phyloP scores from a whole-genome alignment of 176 grass and related monocot genomes.

The Aegilops longissima region DNA sequence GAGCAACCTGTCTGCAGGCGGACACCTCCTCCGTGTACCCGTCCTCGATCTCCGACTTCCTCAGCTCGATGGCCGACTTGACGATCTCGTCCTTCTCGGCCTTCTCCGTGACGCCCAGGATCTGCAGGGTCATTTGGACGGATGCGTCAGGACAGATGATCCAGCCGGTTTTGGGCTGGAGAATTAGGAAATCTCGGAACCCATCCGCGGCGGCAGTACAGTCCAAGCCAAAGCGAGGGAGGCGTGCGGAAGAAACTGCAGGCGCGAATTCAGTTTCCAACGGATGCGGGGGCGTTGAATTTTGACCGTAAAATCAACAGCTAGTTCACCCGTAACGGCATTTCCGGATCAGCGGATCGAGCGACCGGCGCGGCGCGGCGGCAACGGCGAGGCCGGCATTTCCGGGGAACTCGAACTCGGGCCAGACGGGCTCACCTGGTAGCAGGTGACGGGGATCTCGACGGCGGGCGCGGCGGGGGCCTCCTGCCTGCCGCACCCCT shows the following conservation, averaged over 20 bases:
- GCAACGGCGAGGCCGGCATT: neutral
- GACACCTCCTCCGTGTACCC: slow-evolving; percentile 68
- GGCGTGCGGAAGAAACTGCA: too few species aligned
- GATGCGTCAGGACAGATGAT: neutral
- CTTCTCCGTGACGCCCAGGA: slow-evolving; percentile 79
- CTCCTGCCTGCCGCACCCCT: slow-evolving; percentile 34
- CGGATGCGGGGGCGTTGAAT: neutral
- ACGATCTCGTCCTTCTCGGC: slow-evolving; percentile 99
- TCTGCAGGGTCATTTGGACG: slow-evolving; percentile 48
- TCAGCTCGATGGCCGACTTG: slow-evolving; percentile 84
- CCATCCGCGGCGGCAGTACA: neutral
- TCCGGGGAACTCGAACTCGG: slow-evolving; percentile 12
- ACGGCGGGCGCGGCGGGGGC: slow-evolving; percentile 32
- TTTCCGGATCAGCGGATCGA: neutral
- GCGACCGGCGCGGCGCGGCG: neutral
- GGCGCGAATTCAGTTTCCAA: neutral
- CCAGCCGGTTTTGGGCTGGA: neutral
- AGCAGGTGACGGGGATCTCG: slow-evolving; percentile 95
- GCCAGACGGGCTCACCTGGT: slow-evolving; percentile 63
- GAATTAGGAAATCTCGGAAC: neutral
- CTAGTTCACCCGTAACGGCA: neutral
- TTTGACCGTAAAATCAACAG: neutral
- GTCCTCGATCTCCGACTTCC: slow-evolving; percentile 71
- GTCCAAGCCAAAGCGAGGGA: neutral
- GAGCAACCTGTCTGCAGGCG: slow-evolving; percentile 63